Evolutionary conservation across 345 rosid genomes (phyloP), one percentile per base, ranked within the genome.

Genomic region (Alliaria petiolata): DNA sequence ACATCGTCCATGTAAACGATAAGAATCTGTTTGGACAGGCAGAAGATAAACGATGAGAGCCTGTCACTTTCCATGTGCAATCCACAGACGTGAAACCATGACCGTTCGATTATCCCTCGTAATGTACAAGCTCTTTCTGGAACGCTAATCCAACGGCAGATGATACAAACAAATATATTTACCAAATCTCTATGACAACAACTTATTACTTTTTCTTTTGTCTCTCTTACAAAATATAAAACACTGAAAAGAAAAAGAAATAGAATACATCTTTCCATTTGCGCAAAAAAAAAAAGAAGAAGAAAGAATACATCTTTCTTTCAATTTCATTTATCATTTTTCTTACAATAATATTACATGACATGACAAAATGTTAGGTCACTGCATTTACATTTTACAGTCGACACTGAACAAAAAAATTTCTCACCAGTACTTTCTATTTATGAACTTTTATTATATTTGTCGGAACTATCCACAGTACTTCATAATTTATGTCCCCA

Each of bases 111-210:
- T 20, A 34, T 26, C 56, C 58, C 47, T 72, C 77, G 71, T 65
- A 46, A 65, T 73, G 17, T 65, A 65, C 65, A 56, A 28, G 44
- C 43, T 56, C 59, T 42, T 55, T 56, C 33, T 46, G 43, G 57
- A 35, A 72, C 17, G 58, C 35, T 72, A 35, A 63, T 72, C 54
- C 64, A 53, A 64, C 76, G 64, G 70, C 30, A 34, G 39, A 54
- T 30, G 47, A 54, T n/a, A 39, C 53, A 46, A 57, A 35, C 59
- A 47, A n/a, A 57, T 31, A 73, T 73, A 57, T 67, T 67, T 73
- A 74, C 62, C 67, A 58, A 74, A 58, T 74, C 67, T 74, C 72
- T 6, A n/a, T 59, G 78, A 66, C 78, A 66, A 66, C 72, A 66
- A 74, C 72, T 30, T 26, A 30, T 50, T 65, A 58, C 61, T 58